Conservation (phyloP, 345 rosid species). For the Gossypium stocksii region DNA sequence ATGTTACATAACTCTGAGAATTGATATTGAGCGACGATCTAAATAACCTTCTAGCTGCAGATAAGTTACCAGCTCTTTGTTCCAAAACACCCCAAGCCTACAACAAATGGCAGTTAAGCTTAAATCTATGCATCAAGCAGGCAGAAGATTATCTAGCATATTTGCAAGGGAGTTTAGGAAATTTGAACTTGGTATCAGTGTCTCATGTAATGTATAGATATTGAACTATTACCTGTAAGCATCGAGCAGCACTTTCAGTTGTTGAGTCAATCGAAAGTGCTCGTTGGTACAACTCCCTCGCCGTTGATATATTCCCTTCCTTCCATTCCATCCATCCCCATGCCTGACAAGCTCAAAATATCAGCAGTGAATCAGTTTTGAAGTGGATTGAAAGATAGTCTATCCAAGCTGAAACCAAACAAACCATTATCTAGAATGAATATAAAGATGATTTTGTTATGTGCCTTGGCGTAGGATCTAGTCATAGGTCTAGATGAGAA, state of each 20-base stretch:
- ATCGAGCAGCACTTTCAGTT: constrained; percentile 86
- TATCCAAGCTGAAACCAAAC: background rate
- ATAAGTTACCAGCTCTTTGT: constrained; percentile 78
- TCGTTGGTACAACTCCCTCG: constrained; percentile 75
- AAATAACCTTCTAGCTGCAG: constrained; percentile 82
- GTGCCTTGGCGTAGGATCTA: too few species aligned
- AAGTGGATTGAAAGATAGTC: background rate
- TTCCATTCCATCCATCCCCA: constrained; percentile 99
- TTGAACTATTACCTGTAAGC: constrained; percentile 63
- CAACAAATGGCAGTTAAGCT: background rate
- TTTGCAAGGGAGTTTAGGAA: background rate
- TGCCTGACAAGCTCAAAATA: constrained; percentile 46
- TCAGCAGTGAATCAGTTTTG: constrained; percentile 13
- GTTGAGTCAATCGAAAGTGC: constrained; percentile 68
- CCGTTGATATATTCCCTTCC: constrained; percentile 77
- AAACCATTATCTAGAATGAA: background rate
- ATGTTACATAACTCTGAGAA: constrained; percentile 88
- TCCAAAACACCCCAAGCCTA: constrained; percentile 99
- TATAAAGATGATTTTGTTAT: background rate
- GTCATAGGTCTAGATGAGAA: too few species aligned
- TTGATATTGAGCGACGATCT: constrained; percentile 77
- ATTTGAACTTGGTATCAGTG: background rate
- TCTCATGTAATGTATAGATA: background rate
- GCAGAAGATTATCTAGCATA: background rate
- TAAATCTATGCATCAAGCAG: background rate